Evolutionary conservation across 208 protist species (phyloP), one percentile per base, ranked within the genome.

Genomic region (Polymyxa betae): DNA sequence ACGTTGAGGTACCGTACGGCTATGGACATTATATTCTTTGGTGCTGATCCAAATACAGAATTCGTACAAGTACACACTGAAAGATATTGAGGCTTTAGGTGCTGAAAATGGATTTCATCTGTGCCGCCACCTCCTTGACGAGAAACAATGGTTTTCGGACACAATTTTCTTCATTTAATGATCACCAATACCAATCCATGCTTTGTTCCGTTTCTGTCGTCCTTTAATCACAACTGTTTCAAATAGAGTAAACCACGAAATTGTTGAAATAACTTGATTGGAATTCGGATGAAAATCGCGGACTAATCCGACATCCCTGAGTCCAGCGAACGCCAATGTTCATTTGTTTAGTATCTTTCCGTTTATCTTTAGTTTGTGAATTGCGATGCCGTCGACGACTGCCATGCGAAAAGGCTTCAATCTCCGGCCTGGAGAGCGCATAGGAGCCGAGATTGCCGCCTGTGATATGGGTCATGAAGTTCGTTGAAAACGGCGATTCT

Each of bases 1-100:
- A 82, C n/a, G 16, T 82, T n/a, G 72, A 82, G 72, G 72, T 82
- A 35, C n/a, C 72, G 72, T 20, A 20, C n/a, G 72, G n/a, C n/a
- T n/a, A n/a, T n/a, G n/a, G n/a, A n/a, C n/a, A 45, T 5, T 43
- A 20, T 16, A 12, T 45, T 43, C 16, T 43, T 82, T 16, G 35
- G 5, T 43, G 72, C 5, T 40, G 16, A 12, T 43, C n/a, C 16
- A n/a, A 20, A 5, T 5, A n/a, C 72, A 82, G 72, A 82, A 82
- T 82, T 82, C 72, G 16, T 82, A 82, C n/a, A 82, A 82, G n/a
- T 82, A 82, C 72, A 43, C 10, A 20, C 72, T 82, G 72, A n/a
- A 35, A n/a, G 16, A 82, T 5, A 82, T 82, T 20, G 72, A 82
- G n/a, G 72, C 5, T 5, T 40, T 82, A 12, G 72, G 35, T 20